These are phyloP conservation scores for Paraphoma sp. DNA, from an alignment of 2,329 filamentous ascomycete species.

Conservation along the genomic window DNA sequence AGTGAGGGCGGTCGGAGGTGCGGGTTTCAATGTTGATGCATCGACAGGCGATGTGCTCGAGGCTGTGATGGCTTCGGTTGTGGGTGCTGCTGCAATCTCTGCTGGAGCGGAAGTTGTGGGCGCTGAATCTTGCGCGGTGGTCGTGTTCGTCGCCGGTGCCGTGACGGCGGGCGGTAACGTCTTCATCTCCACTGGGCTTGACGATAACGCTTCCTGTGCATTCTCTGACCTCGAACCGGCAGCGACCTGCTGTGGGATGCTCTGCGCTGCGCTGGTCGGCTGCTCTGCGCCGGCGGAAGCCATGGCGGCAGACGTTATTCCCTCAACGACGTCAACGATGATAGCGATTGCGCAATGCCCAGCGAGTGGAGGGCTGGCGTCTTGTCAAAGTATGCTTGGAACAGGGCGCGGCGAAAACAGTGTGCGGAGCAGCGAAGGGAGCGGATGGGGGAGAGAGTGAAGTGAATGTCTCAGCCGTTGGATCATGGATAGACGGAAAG, in stretches of 20 bases:
- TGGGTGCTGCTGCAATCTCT: conserved; percentile 14
- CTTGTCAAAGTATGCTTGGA: background rate
- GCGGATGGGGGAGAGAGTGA: conserved; percentile 10
- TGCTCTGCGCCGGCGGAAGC: conserved; percentile 34
- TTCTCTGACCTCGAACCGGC: conserved; percentile 30
- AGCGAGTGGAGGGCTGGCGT: conserved; percentile 18
- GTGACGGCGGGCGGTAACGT: conserved; percentile 32
- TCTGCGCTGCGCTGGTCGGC: conserved; percentile 32
- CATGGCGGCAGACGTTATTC: conserved; percentile 35
- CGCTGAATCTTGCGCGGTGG: conserved; percentile 20
- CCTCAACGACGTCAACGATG: conserved; percentile 22
- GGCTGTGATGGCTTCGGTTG: conserved; percentile 15
- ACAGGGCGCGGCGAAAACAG: conserved; percentile 6
- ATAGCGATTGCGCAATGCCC: conserved; percentile 23
- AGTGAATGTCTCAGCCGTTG: conserved; percentile 13
- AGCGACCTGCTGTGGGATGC: conserved; percentile 26
- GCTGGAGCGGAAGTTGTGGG: conserved; percentile 17
- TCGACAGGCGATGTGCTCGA: conserved; percentile 17
- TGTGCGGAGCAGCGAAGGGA: conserved; percentile 4
- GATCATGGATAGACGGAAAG: conserved; percentile 17
- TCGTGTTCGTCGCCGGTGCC: conserved; percentile 20
- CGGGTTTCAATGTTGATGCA: conserved; percentile 25
- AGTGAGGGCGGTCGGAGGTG: conserved; percentile 37
- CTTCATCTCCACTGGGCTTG: conserved; percentile 45
- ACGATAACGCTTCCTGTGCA: conserved; percentile 26